These are phyloP conservation scores for Takakia lepidozioides DNA, from an alignment of 225 moss, liverwort and hornwort species.

Conservation along the genomic window DNA sequence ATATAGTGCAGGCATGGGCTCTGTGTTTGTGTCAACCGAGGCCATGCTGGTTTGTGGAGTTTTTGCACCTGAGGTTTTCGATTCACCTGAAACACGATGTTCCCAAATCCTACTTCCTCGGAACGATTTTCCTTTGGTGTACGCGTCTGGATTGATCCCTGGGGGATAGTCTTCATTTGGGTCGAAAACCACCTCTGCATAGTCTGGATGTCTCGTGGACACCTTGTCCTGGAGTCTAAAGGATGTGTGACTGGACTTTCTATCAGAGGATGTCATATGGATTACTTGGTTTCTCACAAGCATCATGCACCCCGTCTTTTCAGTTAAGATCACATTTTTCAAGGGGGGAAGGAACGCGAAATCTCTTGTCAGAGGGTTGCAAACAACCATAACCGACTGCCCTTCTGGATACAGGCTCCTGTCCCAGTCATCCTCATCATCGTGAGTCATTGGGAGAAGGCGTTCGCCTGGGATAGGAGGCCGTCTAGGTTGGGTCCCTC, in stretches of 20 bases:
- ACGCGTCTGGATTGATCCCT: conserved; percentile 2
- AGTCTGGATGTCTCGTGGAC: not conserved
- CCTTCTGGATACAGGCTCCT: conserved; percentile 1
- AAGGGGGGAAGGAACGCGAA: conserved; percentile 32
- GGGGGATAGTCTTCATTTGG: conserved; percentile 10
- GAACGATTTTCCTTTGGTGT: conserved; percentile 7
- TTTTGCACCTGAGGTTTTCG: not conserved
- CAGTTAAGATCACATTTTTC: conserved; percentile 15
- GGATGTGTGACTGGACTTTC: too few relatives aligned
- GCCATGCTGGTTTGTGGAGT: not conserved
- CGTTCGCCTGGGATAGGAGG: conserved; percentile 5
- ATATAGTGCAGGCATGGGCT: too few relatives aligned
- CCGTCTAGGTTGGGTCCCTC: conserved; percentile 3
- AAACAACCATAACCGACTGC: conserved; percentile 15
- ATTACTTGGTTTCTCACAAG: conserved; percentile 1
- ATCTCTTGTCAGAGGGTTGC: conserved; percentile 32
- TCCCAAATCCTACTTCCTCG: conserved; percentile 6
- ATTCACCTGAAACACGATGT: conserved; percentile 3
- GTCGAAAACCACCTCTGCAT: not conserved
- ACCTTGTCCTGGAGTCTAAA: too few relatives aligned
- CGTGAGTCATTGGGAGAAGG: conserved; percentile 8
- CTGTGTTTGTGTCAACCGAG: too few relatives aligned
- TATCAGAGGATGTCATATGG: too few relatives aligned
- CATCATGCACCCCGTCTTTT: conserved; percentile 20
- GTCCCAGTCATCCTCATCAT: conserved; percentile 10